Evolutionary conservation across 306 rosid species (phyloP), one percentile per base, ranked within the genome.

Genomic region (Fragaria nilgerrensis): DNA sequence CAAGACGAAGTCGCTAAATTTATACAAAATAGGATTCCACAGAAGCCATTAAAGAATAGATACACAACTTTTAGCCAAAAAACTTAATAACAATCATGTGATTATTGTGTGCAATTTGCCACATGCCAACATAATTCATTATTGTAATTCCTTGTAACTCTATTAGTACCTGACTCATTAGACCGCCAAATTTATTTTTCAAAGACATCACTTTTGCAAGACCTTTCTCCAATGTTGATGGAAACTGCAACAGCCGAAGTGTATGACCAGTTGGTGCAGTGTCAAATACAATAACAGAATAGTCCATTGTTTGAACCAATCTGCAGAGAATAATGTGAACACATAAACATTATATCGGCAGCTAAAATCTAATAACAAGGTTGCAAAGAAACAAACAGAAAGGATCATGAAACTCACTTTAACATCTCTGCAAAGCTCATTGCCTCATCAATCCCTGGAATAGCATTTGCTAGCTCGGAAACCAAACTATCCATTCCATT

Each of bases 391-490:
- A 45, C 17, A 77, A 72, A 20, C 56, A 37, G 1, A 64, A 66
- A 13, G 36, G 10, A 68, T 15, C 34, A 48, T 8, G 27, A 56
- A 62, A 9, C 90, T 88, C 84, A 96, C 99, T 93, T 96, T 75
- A 96, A 85, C 99, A 96, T 96, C 91, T 96, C 98, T 37, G 99
- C 98, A 85, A 96, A 96, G 85, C 99, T 96, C 99, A 96, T 96
- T 13, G 99, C 99, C 86, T 96, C 99, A 23, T 96, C 98, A 79
- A 96, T 96, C 78, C 99, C 99, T 17, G 99, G 99, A 84, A 96
- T 96, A 23, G 99, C 97, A 75, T 89, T 90, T 47, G 99, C 97
- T 41, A 96, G 85, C 82, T 96, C 99, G 0, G 93, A 86, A 82
- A 96, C 70, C 79, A 92, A 75, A 68, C 80, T 77, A 78, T 96